phyloP scores from a whole-genome alignment of 2,329 filamentous ascomycete genomes.

The Penicillium paneum region DNA sequence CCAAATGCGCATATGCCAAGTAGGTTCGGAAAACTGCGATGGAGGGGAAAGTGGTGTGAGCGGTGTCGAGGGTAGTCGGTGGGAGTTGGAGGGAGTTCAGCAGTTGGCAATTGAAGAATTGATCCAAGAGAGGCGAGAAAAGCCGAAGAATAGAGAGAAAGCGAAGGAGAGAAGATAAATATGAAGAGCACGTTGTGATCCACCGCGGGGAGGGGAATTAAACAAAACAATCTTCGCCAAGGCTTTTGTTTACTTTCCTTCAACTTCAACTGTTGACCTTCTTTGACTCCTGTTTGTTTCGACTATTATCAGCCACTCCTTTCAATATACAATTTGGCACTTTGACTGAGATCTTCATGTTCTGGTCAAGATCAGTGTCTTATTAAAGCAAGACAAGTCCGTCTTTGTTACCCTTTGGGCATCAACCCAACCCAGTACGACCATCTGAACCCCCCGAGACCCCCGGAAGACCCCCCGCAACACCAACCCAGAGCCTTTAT shows the following conservation, averaged over 20 bases:
- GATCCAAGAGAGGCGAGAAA: not conserved
- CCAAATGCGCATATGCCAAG: constrained; percentile 20
- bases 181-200: constrained; percentile 14
- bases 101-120: not conserved
- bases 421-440: constrained; percentile 18
- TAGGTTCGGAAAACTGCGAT: constrained; percentile 2
- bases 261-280: constrained; percentile 21
- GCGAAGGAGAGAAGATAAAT: not conserved
- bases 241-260: constrained; percentile 28
- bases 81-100: not conserved
- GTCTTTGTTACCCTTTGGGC: constrained; percentile 18
- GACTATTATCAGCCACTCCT: not conserved
- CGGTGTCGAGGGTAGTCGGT: constrained; percentile 1
- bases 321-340: not conserved
- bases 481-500: not conserved
- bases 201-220: constrained; percentile 27
- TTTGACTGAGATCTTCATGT: not conserved
- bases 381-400: constrained; percentile 8
- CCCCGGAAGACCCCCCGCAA: not conserved
- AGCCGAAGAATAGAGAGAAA: not conserved
- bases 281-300: not conserved
- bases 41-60: constrained; percentile 1
- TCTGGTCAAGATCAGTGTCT: not conserved
- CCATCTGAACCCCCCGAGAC: not conserved
- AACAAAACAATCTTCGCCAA: constrained; percentile 25